phyloP scores from a whole-genome alignment of 2,329 filamentous ascomycete genomes.

The Pseudogymnoascus sp. region DNA sequence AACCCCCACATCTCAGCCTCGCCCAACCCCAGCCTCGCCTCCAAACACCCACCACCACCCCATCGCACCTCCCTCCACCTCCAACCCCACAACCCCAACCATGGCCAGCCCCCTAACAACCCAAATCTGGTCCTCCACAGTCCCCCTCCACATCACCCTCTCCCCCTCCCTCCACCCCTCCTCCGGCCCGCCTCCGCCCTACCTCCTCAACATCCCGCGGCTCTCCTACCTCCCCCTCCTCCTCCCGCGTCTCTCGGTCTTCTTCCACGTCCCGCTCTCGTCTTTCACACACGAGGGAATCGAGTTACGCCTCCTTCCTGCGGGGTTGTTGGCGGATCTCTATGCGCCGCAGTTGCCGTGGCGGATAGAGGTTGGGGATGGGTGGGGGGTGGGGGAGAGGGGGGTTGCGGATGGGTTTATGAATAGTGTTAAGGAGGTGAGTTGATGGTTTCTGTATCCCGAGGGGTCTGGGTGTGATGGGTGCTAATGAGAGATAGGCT shows the following conservation, averaged over 20 bases:
- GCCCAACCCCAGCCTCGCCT: neutral
- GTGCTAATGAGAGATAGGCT: constrained; percentile 18
- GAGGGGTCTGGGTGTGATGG: neutral
- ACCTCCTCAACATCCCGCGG: constrained; percentile 49
- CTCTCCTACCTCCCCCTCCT: constrained; percentile 62
- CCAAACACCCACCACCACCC: neutral
- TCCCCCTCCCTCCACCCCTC: constrained; percentile 17
- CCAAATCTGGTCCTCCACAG: constrained; percentile 26
- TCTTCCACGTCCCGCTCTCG: constrained; percentile 50
- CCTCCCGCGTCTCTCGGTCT: constrained; percentile 51
- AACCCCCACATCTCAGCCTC: constrained; percentile 1
- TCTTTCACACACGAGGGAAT: constrained; percentile 58
- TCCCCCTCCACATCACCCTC: constrained; percentile 25
- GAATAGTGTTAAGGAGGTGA: constrained; percentile 58
- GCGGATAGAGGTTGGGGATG: constrained; percentile 49
- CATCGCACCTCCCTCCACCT: neutral
- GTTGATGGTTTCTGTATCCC: neutral
- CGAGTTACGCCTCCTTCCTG: constrained; percentile 60
- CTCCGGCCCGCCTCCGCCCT: constrained; percentile 21
- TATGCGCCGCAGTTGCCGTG: constrained; percentile 49
- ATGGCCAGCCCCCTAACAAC: constrained; percentile 8
- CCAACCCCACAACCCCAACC: neutral
- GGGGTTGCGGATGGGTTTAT: constrained; percentile 53
- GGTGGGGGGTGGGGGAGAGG: constrained; percentile 36
- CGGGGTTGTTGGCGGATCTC: constrained; percentile 61